Conservation (phyloP, 129 eudicot species). For the Lactuca saligna region DNA sequence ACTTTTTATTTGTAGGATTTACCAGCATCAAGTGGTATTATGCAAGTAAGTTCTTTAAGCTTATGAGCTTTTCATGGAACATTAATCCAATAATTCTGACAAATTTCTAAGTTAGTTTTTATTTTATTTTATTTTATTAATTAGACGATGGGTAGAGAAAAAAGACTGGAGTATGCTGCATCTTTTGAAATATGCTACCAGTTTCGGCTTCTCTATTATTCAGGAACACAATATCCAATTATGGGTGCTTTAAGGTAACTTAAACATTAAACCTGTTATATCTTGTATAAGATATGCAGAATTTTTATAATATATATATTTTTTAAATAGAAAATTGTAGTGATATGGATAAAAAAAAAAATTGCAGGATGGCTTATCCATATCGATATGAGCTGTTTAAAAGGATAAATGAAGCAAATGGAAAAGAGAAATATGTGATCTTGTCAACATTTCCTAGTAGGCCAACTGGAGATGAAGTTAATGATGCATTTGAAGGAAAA, state of each 20-base stretch:
- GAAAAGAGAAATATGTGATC: slow-evolving; percentile 76
- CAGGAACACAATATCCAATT: slow-evolving; percentile 93
- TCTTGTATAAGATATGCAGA: background rate
- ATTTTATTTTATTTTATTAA: background rate
- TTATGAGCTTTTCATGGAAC: slow-evolving; percentile 4
- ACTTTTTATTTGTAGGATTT: slow-evolving; percentile 62
- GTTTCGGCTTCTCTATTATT: slow-evolving; percentile 87
- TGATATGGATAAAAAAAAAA: background rate
- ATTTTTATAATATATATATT: no score
- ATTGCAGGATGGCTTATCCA: slow-evolving; percentile 84
- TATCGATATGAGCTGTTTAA: slow-evolving; percentile 73
- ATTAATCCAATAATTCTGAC: slow-evolving; percentile 3
- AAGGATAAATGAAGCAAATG: slow-evolving; percentile 67
- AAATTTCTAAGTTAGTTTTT: slow-evolving; percentile 25
- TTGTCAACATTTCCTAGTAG: slow-evolving; percentile 64
- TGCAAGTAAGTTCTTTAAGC: slow-evolving; percentile 74
- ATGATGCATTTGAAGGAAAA: slow-evolving; percentile 79
- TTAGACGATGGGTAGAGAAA: slow-evolving; percentile 97
- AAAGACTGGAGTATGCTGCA: slow-evolving; percentile 96
- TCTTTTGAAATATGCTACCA: slow-evolving; percentile 84
- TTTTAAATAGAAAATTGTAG: background rate
- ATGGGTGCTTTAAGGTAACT: slow-evolving; percentile 92
- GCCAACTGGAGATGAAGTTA: slow-evolving; percentile 81
- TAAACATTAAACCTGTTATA: background rate
- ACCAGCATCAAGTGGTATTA: slow-evolving; percentile 94